phyloP scores from a whole-genome alignment of 2,329 filamentous ascomycete genomes.

The Diaporthe humulicola region DNA sequence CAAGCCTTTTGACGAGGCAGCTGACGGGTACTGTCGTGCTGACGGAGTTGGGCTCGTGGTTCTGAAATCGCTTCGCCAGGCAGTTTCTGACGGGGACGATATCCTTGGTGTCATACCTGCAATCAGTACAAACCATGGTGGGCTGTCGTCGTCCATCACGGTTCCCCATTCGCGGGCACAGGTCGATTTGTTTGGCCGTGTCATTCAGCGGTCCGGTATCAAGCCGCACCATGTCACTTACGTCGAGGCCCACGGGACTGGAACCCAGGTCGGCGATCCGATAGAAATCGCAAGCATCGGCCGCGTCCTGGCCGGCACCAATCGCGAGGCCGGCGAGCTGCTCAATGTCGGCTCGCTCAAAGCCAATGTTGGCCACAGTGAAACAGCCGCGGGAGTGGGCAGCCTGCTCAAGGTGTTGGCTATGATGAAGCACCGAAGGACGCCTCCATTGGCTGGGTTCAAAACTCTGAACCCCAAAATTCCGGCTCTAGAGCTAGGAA shows the following conservation, averaged over 20 bases:
- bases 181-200: not conserved
- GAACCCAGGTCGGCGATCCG: not conserved
- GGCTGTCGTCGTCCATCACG: not conserved
- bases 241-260: not conserved
- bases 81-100: not conserved
- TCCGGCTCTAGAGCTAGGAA: not conserved
- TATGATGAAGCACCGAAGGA: not conserved
- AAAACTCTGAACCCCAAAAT: not conserved
- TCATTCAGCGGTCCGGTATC: not conserved
- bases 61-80: not conserved
- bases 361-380: not conserved
- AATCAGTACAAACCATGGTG: not conserved
- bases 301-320: accelerated
- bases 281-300: not conserved
- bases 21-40: not conserved
- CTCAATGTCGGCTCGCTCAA: not conserved
- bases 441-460: not conserved
- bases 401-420: not conserved
- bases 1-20: not conserved
- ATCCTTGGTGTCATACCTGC: not conserved
- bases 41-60: not conserved
- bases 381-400: not conserved
- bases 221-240: not conserved
- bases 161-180: not conserved
- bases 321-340: too few species aligned